These are phyloP conservation scores for Fusarium annulatum DNA, from an alignment of 2,329 filamentous ascomycete species.

Conservation along the genomic window DNA sequence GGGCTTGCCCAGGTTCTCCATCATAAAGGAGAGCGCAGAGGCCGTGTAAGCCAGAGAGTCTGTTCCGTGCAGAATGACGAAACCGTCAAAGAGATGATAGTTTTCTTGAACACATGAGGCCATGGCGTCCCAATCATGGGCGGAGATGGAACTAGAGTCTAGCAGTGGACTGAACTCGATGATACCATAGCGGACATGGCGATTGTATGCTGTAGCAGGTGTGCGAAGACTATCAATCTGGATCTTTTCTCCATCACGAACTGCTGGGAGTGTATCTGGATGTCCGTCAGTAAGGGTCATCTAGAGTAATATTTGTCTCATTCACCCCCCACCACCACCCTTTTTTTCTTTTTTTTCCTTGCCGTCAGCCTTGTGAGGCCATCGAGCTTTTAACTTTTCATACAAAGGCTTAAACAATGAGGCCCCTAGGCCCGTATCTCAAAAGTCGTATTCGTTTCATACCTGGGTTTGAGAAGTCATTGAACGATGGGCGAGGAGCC, in stretches of 20 bases:
- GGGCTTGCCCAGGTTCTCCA: slow-evolving; percentile 89
- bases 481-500: slow-evolving; percentile 85
- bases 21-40: slow-evolving; percentile 92
- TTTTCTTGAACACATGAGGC: slow-evolving; percentile 83
- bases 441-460: slow-evolving; percentile 6
- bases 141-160: slow-evolving; percentile 91
- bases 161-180: slow-evolving; percentile 86
- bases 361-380: no score
- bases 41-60: slow-evolving; percentile 91
- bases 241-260: slow-evolving; percentile 60
- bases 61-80: slow-evolving; percentile 90
- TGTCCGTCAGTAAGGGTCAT: background rate
- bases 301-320: background rate
- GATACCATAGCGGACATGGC: slow-evolving; percentile 84
- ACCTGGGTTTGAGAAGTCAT: slow-evolving; percentile 66
- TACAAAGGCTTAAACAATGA: no score
- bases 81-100: slow-evolving; percentile 89
- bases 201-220: slow-evolving; percentile 81
- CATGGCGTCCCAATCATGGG: slow-evolving; percentile 86
- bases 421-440: no score
- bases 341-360: no score
- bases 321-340: no score
- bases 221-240: slow-evolving; percentile 78
- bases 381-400: no score
- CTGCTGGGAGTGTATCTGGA: slow-evolving; percentile 61